Evolutionary conservation across 108 stramenopile genomes (phyloP), one percentile per base, ranked within the genome.

Genomic region (Epithemia pelagica): DNA sequence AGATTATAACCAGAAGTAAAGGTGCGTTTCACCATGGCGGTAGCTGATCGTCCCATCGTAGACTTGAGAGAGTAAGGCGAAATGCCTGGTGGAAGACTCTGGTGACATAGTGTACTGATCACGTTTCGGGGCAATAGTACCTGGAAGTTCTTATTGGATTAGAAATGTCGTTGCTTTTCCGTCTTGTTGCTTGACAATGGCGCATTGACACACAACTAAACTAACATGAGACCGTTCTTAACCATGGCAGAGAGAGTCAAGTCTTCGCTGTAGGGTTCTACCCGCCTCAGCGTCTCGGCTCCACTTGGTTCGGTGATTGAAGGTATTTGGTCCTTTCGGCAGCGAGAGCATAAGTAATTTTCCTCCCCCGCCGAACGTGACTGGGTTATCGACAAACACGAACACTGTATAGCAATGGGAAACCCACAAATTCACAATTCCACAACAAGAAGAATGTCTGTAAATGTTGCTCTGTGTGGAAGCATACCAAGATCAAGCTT

Each of bases 401-500:
- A 46, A 46, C 37, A 46, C 10, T 46, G 15, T 10, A 10, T 46
- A 5, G 37, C 5, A 10, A 46, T 46, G 37, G 37, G 37, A 46
- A 46, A 46, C 37, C 37, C 37, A 46, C 37, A 46, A 46, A 46
- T 46, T 46, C 37, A 46, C 37, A 46, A 15, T 15, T 5, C 56
- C 26, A 58, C 56, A 26, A 27, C 22, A 18, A 5, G 8, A 56
- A 54, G 53, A 28, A 66, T 69, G 63, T 54, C 62, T 2, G 64
- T 82, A 26, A 74, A 82, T 65, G 72, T 82, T 56, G 53, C 72
- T 32, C 71, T 82, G 1, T 82, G 81, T 54, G 81, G 81, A 0
- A 78, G 73, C 23, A 77, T 82, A 29, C 81, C 81, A 59, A 64
- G 37, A 46, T 46, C 37, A 46, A 46, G 37, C 15, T 46, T 46